Base-by-base conservation (phyloP, 2,329 filamentous ascomycete genomes). In the Hirsutella minnesotensis region DNA sequence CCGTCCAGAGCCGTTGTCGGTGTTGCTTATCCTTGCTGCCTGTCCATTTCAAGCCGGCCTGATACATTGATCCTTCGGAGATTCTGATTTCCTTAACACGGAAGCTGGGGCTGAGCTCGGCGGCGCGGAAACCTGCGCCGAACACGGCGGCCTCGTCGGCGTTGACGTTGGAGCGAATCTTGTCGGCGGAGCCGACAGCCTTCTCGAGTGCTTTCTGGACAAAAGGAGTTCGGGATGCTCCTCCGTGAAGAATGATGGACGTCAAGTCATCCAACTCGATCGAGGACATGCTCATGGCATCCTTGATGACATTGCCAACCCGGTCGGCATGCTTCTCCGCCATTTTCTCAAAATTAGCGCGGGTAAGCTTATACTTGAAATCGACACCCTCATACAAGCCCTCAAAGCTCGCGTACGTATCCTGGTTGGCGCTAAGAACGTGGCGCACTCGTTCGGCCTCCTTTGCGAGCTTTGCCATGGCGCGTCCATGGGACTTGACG, bases 101-200 rank as follows among this genome's bases (percentile, higher is more conserved):
- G 79, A 98, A 98, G 60, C 85, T 90, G 34, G 90, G 88, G 65
- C 87, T 95, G 45, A 98, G 73, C 53, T 86, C 80, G 41, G 92
- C 92, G 40, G 86, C 92, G 58, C 89, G 86, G 73, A 98, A 96
- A 22, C 84, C 89, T 43, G 92, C 90, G 53, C 92, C 92, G 61
- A 96, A 94, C 9, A 94, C 92, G 40, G 92, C 92, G 20, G 92
- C 84, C 65, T 98, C 92, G 56, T 98, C 92, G 10, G 90, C 85
- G 66, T 98, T 98, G 58, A 98, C 92, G 54, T 94, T 98, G 56
- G 82, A 84, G 50, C 88, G 83, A 46, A 98, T 72, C 69, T 94
- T 95, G 41, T 83, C 79, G 8, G 79, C 64, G 16, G 73, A 76
- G 31, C 86, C 84, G 40, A 81, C 75, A 36, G 85, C 64, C 47